Percentiles rank a stretch among this genome's conserved stretches.
Conservation (phyloP, 306 rosid genomes). For the Trifolium fragiferum region DNA sequence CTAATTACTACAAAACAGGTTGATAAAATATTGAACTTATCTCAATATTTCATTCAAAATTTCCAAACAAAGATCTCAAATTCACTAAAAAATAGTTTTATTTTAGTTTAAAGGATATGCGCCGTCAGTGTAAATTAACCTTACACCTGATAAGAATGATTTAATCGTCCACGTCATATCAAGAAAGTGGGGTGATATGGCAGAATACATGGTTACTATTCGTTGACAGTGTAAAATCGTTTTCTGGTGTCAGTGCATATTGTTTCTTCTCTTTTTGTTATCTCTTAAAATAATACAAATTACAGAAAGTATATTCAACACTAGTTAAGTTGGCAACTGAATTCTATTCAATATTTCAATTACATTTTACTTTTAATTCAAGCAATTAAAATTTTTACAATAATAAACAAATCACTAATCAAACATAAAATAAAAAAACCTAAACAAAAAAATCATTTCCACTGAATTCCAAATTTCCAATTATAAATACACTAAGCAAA, state of each 20-base stretch:
- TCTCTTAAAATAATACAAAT: background rate
- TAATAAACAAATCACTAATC: too few species aligned
- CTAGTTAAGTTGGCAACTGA: background rate
- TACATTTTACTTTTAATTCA: background rate
- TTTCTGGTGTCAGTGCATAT: too few species aligned
- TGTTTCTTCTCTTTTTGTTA: too few species aligned
- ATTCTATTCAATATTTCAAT: conserved; percentile 7
- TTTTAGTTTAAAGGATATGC: too few species aligned
- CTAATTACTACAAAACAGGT: conserved; percentile 7
- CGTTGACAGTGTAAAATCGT: too few species aligned
- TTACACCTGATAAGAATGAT: too few species aligned
- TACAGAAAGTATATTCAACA: conserved; percentile 2
- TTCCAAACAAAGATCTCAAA: too few species aligned
- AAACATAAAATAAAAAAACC: background rate
- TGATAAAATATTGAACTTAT: conserved; percentile 1
- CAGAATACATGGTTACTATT: too few species aligned
- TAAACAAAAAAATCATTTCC: conserved; percentile 23
- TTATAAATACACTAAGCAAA: background rate
- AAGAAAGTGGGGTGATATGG: too few species aligned
- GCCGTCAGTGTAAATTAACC: too few species aligned
- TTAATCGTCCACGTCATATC: too few species aligned
- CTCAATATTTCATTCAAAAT: conserved; percentile 22
- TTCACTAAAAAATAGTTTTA: too few species aligned
- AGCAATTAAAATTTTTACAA: background rate
- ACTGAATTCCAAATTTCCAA: background rate